Conservation (phyloP, 108 stramenopile species). For the Asterionellopsis glacialis region DNA sequence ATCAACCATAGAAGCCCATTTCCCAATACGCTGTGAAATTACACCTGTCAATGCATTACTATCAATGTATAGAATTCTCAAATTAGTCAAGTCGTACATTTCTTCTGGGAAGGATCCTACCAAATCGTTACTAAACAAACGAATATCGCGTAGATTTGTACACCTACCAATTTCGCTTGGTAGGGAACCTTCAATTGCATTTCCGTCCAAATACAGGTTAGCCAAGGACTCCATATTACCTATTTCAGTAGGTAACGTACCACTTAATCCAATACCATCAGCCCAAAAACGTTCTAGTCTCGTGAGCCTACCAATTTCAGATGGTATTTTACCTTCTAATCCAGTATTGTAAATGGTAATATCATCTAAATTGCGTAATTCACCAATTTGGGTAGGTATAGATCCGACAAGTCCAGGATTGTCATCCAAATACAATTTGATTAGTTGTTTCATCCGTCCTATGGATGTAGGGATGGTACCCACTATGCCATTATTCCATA, state of each 20-base stretch:
- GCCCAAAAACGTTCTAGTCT: not conserved
- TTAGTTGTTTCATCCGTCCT: constrained; percentile 18
- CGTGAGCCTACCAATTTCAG: not conserved
- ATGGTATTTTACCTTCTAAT: constrained; percentile 49
- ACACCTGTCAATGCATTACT: constrained; percentile 1
- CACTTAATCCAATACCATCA: not conserved
- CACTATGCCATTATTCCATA: constrained; percentile 23
- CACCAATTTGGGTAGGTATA: constrained; percentile 27
- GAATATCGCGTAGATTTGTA: not conserved
- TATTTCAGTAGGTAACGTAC: not conserved
- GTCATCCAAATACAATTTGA: constrained; percentile 37
- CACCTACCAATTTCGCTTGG: not conserved
- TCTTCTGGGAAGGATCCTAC: not conserved
- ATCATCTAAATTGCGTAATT: constrained; percentile 21
- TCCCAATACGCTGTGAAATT: not conserved
- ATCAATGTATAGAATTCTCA: not conserved
- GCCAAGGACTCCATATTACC: not conserved
- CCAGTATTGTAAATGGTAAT: constrained; percentile 55
- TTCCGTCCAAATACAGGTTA: constrained; percentile 3
- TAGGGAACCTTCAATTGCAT: not conserved
- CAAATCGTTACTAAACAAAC: not conserved
- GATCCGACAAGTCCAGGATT: constrained; percentile 36
- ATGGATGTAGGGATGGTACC: constrained; percentile 38
- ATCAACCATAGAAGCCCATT: not conserved
- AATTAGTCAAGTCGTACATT: not conserved